Base-by-base conservation (phyloP, 2,329 filamentous ascomycete genomes). In the Ceratocystis eucalypticola region DNA sequence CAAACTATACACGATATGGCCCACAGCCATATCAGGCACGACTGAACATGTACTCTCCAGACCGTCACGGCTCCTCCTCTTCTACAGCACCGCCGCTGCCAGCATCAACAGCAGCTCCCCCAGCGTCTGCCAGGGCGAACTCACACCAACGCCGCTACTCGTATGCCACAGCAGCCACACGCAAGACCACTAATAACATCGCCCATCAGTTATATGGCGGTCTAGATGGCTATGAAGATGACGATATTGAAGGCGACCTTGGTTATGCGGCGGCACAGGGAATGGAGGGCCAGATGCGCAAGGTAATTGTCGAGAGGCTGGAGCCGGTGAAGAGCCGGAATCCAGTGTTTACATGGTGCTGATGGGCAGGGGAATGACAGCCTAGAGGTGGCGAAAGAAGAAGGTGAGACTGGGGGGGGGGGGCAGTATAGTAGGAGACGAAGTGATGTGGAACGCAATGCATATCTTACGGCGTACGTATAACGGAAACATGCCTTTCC, bases 301-400 rank as follows among this genome's bases (percentile, higher is more conserved):
- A 94, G 76, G 94, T 99, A 61, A 97, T 99, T 79, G 92, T 99
- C 61, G 94, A 99, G 80, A 82, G 94, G 69, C 78, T 99, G 67
- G 94, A 99, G 79, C 89, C 93, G 68, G 94, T 99, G 69, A 97
- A 97, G 81, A 90, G 87, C 73, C 88, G 88, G 74, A 95, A 96
- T 74, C 94, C 94, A 1, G 91, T 99, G 41, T 99, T 99, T 76
- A 96, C 89, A 57, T 99, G 94, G 89, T 99, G 94, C 79, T 97
- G 78, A 78, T 67, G 68, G 61, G 57, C 20, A 12, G 59, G 33
- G 33, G 48, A 22, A 53, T 12, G 7, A 20, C n/a, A 53, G n/a
- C n/a, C 15, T 8, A 22, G 17, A 8, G 48, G 10, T 20, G n/a
- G 7, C 22, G 17, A 37, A 30, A 15, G 22, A 25, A 20, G n/a